Evolutionary conservation across 257 asterid species (phyloP), one percentile per base, ranked within the genome.

Genomic region (Nicotiana paniculata): DNA sequence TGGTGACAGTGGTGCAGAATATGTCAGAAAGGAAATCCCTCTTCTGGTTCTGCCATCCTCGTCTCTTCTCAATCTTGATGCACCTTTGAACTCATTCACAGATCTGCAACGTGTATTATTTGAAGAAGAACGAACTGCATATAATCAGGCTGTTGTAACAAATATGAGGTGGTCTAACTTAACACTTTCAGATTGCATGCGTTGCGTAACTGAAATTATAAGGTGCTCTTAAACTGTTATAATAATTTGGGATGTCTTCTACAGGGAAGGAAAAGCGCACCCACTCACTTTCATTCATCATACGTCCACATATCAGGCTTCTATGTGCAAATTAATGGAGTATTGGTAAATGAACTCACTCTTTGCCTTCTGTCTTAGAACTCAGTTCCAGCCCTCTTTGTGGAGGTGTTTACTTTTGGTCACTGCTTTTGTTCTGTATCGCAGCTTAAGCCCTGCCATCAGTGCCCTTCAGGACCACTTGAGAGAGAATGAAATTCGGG

Each of bases 241-340:
- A 79, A 74, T 84, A 62, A 53, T 55, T 76, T 28, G 37, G 54
- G 81, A 70, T 77, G 48, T 69, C 75, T 82, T 83, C 30, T 82
- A 35, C 76, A 96, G 99, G 90, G 90, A 90, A 39, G 93, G 92
- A 65, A 92, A 90, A 87, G 90, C 90, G 81, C 98, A 97, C 77
- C 99, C 98, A 9, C 96, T 97, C 67, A 89, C 96, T 81, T 93
- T 85, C 86, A 86, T 97, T 81, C 99, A 97, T 87, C 98, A 97
- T 84, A 86, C 98, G 33, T 95, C 99, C 61, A 97, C 99, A 3
- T 97, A 92, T 91, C 97, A 93, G 90, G 97, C 98, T 84, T 94
- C 99, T 90, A 86, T 97, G 90, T 97, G 99, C 93, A 97, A 97
- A 88, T 89, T 97, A 92, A 93, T 97, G 67, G 99, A 97, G 82